Evolutionary conservation across 2,329 filamentous ascomycete species (phyloP).

Genomic region (Neonectria sp.): DNA sequence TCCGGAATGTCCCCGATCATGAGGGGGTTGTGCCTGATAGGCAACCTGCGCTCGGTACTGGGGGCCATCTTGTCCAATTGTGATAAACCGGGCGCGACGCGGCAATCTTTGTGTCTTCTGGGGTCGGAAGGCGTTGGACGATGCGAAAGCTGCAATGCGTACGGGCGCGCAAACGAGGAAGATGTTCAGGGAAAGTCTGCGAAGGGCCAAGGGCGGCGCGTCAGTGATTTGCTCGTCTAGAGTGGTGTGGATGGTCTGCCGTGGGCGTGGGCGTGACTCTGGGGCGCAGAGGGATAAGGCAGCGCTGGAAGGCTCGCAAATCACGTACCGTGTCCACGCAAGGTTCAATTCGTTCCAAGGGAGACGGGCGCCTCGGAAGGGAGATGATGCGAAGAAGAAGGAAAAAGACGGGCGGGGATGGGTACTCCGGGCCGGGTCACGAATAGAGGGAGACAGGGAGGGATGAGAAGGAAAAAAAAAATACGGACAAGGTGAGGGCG

Average conservation of each 20-base stretch:
- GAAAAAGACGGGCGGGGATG: conserved; percentile 24
- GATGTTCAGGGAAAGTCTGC: conserved; percentile 27
- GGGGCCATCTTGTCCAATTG: conserved; percentile 55
- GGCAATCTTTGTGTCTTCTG: conserved; percentile 35
- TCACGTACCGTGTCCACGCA: conserved; percentile 48
- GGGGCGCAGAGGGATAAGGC: conserved; percentile 11
- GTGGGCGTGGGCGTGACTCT: conserved; percentile 10
- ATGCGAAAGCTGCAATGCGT: conserved; percentile 16
- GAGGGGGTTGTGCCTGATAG: conserved; percentile 75
- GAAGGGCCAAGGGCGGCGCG: conserved; percentile 25
- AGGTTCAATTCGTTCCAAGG: conserved; percentile 41
- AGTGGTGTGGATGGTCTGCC: conserved; percentile 15
- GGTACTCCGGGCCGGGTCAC: conserved; percentile 33
- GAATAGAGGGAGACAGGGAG: conserved; percentile 29
- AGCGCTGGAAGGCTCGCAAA: conserved; percentile 29
- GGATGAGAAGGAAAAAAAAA: conserved; percentile 34
- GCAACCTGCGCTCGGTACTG: conserved; percentile 63
- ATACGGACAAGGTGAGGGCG: conserved; percentile 36
- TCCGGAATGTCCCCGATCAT: conserved; percentile 75
- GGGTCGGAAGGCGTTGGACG: conserved; percentile 31
- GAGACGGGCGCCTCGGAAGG: conserved; percentile 27
- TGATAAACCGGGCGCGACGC: conserved; percentile 41
- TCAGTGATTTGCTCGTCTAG: conserved; percentile 38
- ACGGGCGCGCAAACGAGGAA: conserved; percentile 34
- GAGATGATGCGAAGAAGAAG: conserved; percentile 22